Evolutionary conservation across 768 basidiomycete genomes (phyloP).

Genomic region (Pleurotus eryngii): DNA sequence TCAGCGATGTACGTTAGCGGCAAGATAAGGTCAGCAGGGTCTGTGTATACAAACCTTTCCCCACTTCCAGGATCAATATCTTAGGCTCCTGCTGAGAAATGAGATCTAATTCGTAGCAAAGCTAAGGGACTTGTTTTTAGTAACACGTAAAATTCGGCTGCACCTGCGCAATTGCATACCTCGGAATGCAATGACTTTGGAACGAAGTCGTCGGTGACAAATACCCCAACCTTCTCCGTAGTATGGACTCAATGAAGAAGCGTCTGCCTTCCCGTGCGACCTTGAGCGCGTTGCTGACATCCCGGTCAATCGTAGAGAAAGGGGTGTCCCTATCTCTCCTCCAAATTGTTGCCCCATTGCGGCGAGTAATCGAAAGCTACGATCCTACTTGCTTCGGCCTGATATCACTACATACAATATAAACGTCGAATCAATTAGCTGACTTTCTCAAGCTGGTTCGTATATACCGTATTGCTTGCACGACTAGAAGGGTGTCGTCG

Average conservation of each 20-base stretch:
- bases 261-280: not conserved
- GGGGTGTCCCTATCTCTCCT: no score
- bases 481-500: no score
- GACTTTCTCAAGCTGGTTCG: not conserved
- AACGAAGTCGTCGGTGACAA: constrained; percentile 9
- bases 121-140: not conserved
- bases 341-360: not conserved
- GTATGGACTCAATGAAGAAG: not conserved
- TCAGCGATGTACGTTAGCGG: not conserved
- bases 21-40: not conserved
- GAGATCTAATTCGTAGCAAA: constrained; percentile 9
- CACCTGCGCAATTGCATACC: not conserved
- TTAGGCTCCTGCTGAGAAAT: constrained; percentile 9
- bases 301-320: not conserved
- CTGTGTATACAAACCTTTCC: constrained; percentile 8
- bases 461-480: not conserved
- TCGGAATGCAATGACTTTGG: constrained; percentile 11
- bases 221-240: constrained; percentile 1
- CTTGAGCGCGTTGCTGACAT: not conserved
- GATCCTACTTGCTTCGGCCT: constrained; percentile 5
- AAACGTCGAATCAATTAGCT: not conserved
- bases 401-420: not conserved
- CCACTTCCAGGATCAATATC: constrained; percentile 13
- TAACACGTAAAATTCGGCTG: no score
- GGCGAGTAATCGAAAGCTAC: not conserved